A percentile compares a stretch with the other conserved stretches of the same genome.
Evolutionary conservation across 1,139 yeast genomes (phyloP).

Genomic region (Candida neerlandica): DNA sequence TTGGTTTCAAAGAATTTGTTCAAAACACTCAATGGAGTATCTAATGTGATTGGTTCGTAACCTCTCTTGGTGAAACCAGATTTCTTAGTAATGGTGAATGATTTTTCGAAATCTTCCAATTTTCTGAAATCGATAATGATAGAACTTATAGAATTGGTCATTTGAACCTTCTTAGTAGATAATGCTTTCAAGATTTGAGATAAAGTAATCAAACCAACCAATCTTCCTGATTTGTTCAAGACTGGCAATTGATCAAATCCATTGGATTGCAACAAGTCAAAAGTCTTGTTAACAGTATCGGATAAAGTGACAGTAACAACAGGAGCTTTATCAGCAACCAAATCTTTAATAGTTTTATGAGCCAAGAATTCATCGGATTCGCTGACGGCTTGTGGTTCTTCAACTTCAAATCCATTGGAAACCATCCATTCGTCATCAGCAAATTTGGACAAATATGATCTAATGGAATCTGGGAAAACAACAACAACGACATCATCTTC

Average conservation of each 20-base stretch:
- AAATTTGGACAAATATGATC: constrained; percentile 85
- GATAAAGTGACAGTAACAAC: constrained; percentile 73
- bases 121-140: constrained; percentile 77
- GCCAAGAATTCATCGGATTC: constrained; percentile 55
- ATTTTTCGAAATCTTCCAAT: constrained; percentile 68
- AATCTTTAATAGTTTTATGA: constrained; percentile 59
- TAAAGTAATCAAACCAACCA: constrained; percentile 77
- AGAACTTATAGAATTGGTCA: constrained; percentile 61
- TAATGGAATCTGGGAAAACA: constrained; percentile 83
- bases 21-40: constrained; percentile 68
- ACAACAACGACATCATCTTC: constrained; percentile 80
- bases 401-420: constrained; percentile 68
- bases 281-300: constrained; percentile 67
- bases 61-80: constrained; percentile 63
- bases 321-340: constrained; percentile 68
- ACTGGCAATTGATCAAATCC: constrained; percentile 91
- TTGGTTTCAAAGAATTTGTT: constrained; percentile 84
- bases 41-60: constrained; percentile 69
- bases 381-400: constrained; percentile 46
- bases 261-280: constrained; percentile 70
- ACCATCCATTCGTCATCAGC: constrained; percentile 94
- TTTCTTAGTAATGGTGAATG: constrained; percentile 63
- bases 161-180: constrained; percentile 62
- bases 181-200: constrained; percentile 71
- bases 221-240: constrained; percentile 57